These are phyloP conservation scores for Zygoascus meyerae DNA, from an alignment of 1,139 yeast genomes.

Conservation along the genomic window DNA sequence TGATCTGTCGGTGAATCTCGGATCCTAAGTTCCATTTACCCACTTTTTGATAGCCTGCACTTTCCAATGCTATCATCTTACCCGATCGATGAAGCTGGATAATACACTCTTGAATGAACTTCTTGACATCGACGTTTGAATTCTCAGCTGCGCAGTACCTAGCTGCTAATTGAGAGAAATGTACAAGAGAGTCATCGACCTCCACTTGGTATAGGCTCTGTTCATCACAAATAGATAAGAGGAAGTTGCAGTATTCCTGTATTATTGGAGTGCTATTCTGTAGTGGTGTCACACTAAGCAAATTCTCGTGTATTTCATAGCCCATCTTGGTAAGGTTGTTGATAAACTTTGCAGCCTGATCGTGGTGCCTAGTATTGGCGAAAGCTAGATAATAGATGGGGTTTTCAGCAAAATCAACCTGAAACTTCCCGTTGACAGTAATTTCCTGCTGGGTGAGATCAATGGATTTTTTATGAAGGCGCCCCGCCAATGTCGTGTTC, in stretches of 20 bases:
- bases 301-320: too few relatives aligned
- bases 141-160: background rate
- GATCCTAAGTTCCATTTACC: slow-evolving; percentile 7
- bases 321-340: too few relatives aligned
- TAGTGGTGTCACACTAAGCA: too few relatives aligned
- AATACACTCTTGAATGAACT: background rate
- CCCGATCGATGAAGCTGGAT: background rate
- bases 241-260: background rate
- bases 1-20: background rate
- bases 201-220: slow-evolving; percentile 3
- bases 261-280: background rate
- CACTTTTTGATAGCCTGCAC: background rate
- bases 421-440: too few relatives aligned
- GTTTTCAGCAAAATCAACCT: too few relatives aligned
- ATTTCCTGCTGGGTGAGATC: too few relatives aligned
- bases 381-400: too few relatives aligned
- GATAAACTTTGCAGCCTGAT: too few relatives aligned
- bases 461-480: too few relatives aligned
- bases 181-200: slow-evolving; percentile 1
- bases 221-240: slow-evolving; percentile 1
- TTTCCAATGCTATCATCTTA: slow-evolving; percentile 2
- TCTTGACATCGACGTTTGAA: background rate
- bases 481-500: too few relatives aligned
- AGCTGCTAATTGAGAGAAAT: slow-evolving; percentile 1
- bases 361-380: too few relatives aligned